Percentiles rank a stretch among this genome's conserved stretches.
Conservation (phyloP, 2,329 filamentous ascomycete species). For the Zopfia rhizophila region DNA sequence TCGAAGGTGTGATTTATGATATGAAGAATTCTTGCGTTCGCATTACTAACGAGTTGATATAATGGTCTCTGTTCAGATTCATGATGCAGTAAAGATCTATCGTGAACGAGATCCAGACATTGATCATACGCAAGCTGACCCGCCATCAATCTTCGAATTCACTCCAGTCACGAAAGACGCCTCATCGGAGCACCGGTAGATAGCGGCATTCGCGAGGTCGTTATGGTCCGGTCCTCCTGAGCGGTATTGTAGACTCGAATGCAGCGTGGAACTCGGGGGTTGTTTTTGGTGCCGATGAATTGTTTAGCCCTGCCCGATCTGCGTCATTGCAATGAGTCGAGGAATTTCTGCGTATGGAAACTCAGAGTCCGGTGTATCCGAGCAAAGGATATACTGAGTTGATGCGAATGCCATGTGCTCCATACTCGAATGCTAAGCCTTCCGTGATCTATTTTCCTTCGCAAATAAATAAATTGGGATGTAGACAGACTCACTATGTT, state of each 20-base stretch:
- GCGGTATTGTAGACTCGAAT: constrained; percentile 32
- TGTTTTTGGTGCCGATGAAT: too few species aligned
- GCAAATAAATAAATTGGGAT: background rate
- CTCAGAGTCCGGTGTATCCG: constrained; percentile 68
- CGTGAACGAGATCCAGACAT: too few species aligned
- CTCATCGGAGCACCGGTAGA: constrained; percentile 2
- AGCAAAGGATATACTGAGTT: constrained; percentile 74
- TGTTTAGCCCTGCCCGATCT: too few species aligned
- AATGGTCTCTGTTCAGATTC: too few species aligned
- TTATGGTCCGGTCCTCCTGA: constrained; percentile 38
- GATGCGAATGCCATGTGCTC: constrained; percentile 73
- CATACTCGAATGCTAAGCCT: constrained; percentile 75
- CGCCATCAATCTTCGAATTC: constrained; percentile 32
- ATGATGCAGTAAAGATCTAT: too few species aligned
- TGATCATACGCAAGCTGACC: too few species aligned
- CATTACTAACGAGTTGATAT: too few species aligned
- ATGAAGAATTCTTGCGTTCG: too few species aligned
- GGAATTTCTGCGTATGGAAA: too few species aligned
- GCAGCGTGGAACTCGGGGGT: too few species aligned
- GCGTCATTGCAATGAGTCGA: too few species aligned
- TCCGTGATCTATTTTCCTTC: constrained; percentile 57
- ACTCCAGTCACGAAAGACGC: constrained; percentile 50
- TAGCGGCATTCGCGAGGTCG: constrained; percentile 5
- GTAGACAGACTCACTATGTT: constrained; percentile 57
- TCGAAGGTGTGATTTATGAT: too few species aligned